Conservation (phyloP, 169 alveolate genomes). For the Theileria equi region DNA sequence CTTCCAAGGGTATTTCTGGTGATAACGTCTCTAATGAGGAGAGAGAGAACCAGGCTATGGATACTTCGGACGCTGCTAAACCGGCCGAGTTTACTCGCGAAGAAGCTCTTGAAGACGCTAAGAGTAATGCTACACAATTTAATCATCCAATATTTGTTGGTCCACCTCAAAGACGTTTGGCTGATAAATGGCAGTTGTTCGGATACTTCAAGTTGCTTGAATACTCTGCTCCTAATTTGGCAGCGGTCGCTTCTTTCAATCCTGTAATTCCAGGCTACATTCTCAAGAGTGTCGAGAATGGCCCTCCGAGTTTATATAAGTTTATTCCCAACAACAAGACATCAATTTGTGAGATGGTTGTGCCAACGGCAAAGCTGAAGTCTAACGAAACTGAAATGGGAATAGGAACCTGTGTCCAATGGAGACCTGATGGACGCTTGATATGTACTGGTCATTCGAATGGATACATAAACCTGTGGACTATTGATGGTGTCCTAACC, state of each 20-base stretch:
- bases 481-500: conserved; percentile 7
- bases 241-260: conserved; percentile 35
- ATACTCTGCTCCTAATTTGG: conserved; percentile 8
- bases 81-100: background rate
- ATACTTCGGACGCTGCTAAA: too few relatives aligned
- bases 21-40: too few relatives aligned
- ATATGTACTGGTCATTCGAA: conserved; percentile 44
- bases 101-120: conserved; percentile 6
- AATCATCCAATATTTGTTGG: conserved; percentile 44
- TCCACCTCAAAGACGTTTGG: conserved; percentile 58
- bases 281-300: conserved; percentile 51
- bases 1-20: too few relatives aligned
- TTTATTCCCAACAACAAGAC: background rate
- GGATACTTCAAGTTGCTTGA: conserved; percentile 38
- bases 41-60: too few relatives aligned
- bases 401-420: conserved; percentile 28
- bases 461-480: conserved; percentile 36
- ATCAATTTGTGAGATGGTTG: conserved; percentile 37
- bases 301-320: conserved; percentile 35
- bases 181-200: conserved; percentile 55
- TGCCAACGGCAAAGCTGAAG: conserved; percentile 26
- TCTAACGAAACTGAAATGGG: conserved; percentile 8
- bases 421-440: conserved; percentile 45
- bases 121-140: conserved; percentile 18
- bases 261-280: conserved; percentile 38